Base-by-base conservation (phyloP, 495 filamentous ascomycete species). In the Hypomontagnella submonticulosa region DNA sequence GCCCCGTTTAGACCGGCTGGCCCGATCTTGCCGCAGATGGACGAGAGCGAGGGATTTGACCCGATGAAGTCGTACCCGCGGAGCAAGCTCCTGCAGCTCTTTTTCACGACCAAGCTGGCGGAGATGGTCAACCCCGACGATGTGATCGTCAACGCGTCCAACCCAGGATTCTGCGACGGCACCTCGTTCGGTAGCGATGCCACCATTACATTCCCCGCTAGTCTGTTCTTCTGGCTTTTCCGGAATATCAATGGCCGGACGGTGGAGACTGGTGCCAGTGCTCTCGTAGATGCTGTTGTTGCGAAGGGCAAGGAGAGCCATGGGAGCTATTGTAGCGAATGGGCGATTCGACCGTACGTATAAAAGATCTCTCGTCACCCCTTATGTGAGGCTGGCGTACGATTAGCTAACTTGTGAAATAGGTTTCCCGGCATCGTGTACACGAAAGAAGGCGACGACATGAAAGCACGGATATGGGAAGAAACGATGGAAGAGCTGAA, bases 111-210 rank as follows among this genome's bases (percentile, higher is more conserved):
- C 13, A 79, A 77, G 48, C 77, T 84, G 1, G 71, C 69, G 13
- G 71, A 81, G 18, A 57, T 69, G n/a, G 73, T 83, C 10, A 57
- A 44, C 16, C 19, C 71, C 47, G 57, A 77, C 20, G 79, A 83
- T 33, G 77, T 83, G 3, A 71, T 83, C n/a, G 61, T 85, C 38
- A 84, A 82, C 54, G 12, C 76, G 20, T 78, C 79, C 6, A 79
- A 84, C 51, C 81, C 82, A 0, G 82, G 80, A 9, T 61, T 77
- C 27, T 73, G 66, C 32, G 73, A 67, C 33, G 79, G 75, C 7
- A 82, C 80, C 2, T 61, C 63, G 1, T 66, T 82, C 9, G 58
- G 53, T 6, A 61, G 71, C 9, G 71, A 77, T 12, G 63, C 42
- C 0, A 50, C n/a, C 12, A 15, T 13, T 7, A 52, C 60, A 2